These are phyloP conservation scores for Glycine tomentella DNA, from an alignment of 306 rosid genomes.

Conservation along the genomic window DNA sequence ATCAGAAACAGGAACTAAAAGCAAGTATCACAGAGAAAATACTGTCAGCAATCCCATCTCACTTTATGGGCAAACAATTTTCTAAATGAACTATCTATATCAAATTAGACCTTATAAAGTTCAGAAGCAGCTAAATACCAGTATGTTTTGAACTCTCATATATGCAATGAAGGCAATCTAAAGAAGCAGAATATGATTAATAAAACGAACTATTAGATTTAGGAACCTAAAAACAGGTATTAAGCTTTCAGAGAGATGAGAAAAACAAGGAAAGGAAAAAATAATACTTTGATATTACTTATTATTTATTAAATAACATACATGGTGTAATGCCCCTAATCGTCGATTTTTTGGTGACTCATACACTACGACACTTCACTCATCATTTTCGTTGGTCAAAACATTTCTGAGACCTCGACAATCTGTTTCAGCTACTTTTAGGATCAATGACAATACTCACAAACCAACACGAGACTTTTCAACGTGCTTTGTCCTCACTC, in stretches of 20 bases:
- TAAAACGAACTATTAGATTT: not conserved
- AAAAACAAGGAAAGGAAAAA: not conserved
- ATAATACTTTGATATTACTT: not conserved
- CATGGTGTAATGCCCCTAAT: not conserved
- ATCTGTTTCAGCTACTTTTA: too few relatives aligned
- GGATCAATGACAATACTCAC: too few relatives aligned
- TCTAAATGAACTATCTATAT: slow-evolving; percentile 23
- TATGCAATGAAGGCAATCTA: slow-evolving; percentile 10
- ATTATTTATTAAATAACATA: not conserved
- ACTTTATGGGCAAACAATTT: not conserved
- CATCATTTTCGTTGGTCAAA: too few relatives aligned
- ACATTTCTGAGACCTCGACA: too few relatives aligned
- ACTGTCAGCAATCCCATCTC: not conserved
- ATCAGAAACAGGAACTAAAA: slow-evolving; percentile 17
- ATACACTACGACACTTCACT: too few relatives aligned
- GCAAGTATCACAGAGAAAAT: slow-evolving; percentile 24
- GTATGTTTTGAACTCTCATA: not conserved
- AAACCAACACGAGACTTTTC: too few relatives aligned
- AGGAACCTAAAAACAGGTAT: slow-evolving; percentile 3
- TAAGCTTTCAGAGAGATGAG: not conserved
- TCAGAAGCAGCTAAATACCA: slow-evolving; percentile 20
- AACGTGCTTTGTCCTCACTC: too few relatives aligned
- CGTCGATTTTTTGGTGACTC: too few relatives aligned
- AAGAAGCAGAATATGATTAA: slow-evolving; percentile 8
- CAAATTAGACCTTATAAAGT: slow-evolving; percentile 25